phyloP scores from a whole-genome alignment of 768 basidiomycete genomes.

The Phallus indusiatus region DNA sequence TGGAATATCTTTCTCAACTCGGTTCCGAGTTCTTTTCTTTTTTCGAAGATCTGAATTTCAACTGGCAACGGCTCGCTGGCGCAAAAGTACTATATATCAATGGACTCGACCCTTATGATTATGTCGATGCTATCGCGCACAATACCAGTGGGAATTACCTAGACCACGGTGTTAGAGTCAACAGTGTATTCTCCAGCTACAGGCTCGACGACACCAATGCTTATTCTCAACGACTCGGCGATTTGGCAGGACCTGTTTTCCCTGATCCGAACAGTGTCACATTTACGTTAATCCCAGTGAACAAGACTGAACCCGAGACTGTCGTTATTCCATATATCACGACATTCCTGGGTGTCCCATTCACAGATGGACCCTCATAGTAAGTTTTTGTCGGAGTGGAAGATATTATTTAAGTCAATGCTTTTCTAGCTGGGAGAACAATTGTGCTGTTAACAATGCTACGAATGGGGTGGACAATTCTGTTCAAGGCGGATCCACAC shows the following conservation, averaged over 20 bases:
- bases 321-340: constrained; percentile 47
- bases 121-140: constrained; percentile 45
- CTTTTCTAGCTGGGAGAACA: constrained; percentile 41
- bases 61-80: constrained; percentile 54
- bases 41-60: constrained; percentile 39
- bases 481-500: constrained; percentile 17
- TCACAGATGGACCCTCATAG: constrained; percentile 45
- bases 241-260: constrained; percentile 43
- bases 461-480: constrained; percentile 43
- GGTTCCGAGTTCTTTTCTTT: constrained; percentile 36
- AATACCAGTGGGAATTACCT: constrained; percentile 57
- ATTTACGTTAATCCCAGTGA: constrained; percentile 36
- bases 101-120: constrained; percentile 42
- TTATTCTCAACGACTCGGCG: constrained; percentile 51
- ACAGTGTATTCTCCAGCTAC: constrained; percentile 54
- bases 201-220: constrained; percentile 30
- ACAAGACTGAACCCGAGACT: constrained; percentile 38
- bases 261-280: constrained; percentile 38
- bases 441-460: constrained; percentile 40
- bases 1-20: constrained; percentile 38
- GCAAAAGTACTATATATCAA: constrained; percentile 47
- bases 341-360: constrained; percentile 33
- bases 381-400: constrained; percentile 21
- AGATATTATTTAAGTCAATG: neutral
- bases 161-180: constrained; percentile 54